These are phyloP conservation scores for Backusella tarrabulga DNA, from an alignment of 192 early-diverging fungal genomes.

Conservation along the genomic window DNA sequence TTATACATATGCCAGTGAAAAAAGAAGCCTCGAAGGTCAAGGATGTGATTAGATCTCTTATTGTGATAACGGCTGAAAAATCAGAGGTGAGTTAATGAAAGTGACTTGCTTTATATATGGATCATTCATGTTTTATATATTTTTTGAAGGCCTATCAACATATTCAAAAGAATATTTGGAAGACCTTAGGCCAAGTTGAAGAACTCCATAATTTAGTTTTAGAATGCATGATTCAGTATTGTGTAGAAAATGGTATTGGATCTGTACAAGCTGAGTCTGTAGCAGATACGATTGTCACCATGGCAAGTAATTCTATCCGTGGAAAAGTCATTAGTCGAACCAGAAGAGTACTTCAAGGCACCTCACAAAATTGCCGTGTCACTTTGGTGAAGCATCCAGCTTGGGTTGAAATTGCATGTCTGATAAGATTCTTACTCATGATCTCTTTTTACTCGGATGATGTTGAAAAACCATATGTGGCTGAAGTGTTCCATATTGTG, in stretches of 20 bases:
- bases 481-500: slow-evolving; percentile 81
- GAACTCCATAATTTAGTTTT: slow-evolving; percentile 74
- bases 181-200: slow-evolving; percentile 68
- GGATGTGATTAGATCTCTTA: slow-evolving; percentile 71
- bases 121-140: background rate
- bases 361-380: slow-evolving; percentile 59
- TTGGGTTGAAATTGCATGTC: slow-evolving; percentile 85
- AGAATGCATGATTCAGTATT: slow-evolving; percentile 70
- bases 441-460: slow-evolving; percentile 77
- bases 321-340: slow-evolving; percentile 76
- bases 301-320: slow-evolving; percentile 69
- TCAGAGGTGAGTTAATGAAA: slow-evolving; percentile 40
- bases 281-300: slow-evolving; percentile 80
- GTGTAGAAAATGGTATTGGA: slow-evolving; percentile 76
- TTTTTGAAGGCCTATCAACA: slow-evolving; percentile 62
- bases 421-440: slow-evolving; percentile 82
- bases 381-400: slow-evolving; percentile 75
- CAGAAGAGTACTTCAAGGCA: slow-evolving; percentile 68
- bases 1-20: slow-evolving; percentile 33
- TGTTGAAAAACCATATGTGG: slow-evolving; percentile 68
- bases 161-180: slow-evolving; percentile 86
- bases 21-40: slow-evolving; percentile 55
- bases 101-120: background rate
- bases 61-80: slow-evolving; percentile 70
- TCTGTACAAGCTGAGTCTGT: slow-evolving; percentile 75